Evolutionary conservation across 768 basidiomycete species (phyloP).

Genomic region (Kwoniella pini): DNA sequence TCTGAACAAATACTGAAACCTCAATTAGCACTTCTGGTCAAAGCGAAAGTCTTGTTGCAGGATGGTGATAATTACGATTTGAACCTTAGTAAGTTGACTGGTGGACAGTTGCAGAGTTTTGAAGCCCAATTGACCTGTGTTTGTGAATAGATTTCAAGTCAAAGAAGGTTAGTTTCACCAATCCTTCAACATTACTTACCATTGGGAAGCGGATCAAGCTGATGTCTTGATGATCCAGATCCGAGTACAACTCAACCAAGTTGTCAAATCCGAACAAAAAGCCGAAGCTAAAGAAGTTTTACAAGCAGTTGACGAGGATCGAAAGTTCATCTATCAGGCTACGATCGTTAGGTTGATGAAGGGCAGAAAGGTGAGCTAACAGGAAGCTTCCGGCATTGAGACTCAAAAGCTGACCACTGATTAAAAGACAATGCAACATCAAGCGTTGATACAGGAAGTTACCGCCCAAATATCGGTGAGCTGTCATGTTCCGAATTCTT

Average conservation of each 20-base stretch:
- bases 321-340: slow-evolving; percentile 93
- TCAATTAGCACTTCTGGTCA: slow-evolving; percentile 67
- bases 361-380: slow-evolving; percentile 54
- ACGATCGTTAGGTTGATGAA: slow-evolving; percentile 74
- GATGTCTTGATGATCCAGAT: slow-evolving; percentile 57
- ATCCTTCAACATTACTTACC: too few species aligned
- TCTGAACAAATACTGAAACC: slow-evolving; percentile 60
- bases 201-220: too few species aligned
- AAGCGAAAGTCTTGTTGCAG: slow-evolving; percentile 84
- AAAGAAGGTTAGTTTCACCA: slow-evolving; percentile 64
- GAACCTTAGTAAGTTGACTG: slow-evolving; percentile 66
- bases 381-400: not conserved
- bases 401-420: not conserved
- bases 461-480: slow-evolving; percentile 39
- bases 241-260: slow-evolving; percentile 82
- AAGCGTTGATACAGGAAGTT: slow-evolving; percentile 54
- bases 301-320: slow-evolving; percentile 93
- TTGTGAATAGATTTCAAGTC: slow-evolving; percentile 71
- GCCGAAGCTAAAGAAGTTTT: slow-evolving; percentile 84
- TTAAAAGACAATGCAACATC: slow-evolving; percentile 53
- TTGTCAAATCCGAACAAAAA: slow-evolving; percentile 93
- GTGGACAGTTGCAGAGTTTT: not conserved
- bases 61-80: slow-evolving; percentile 88
- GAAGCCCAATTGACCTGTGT: not conserved
- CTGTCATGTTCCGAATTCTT: not conserved